These are phyloP conservation scores for Anacardium occidentale DNA, from an alignment of 345 rosid genomes.

Conservation along the genomic window DNA sequence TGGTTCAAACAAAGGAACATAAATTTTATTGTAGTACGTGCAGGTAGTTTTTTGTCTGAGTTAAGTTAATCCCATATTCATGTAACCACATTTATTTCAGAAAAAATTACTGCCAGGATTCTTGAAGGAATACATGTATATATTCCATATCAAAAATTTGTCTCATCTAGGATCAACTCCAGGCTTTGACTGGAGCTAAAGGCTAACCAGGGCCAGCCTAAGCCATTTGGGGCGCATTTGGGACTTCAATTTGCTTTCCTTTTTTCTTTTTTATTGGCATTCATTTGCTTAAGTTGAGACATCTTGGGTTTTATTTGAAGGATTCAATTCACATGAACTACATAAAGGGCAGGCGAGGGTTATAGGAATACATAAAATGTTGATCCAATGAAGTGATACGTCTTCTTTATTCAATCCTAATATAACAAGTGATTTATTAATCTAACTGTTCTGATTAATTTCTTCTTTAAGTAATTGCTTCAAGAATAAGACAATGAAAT, in stretches of 20 bases:
- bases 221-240: constrained; percentile 3
- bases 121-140: not conserved
- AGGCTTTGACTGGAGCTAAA: constrained; percentile 6
- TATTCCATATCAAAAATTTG: constrained; percentile 25
- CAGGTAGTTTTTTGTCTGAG: constrained; percentile 30
- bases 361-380: no score
- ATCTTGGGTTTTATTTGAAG: no score
- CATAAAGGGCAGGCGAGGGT: no score
- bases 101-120: no score
- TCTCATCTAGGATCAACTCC: constrained; percentile 18
- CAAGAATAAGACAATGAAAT: not conserved
- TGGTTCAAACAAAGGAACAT: not conserved
- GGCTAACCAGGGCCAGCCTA: constrained; percentile 4
- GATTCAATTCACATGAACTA: no score
- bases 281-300: not conserved
- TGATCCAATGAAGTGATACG: no score
- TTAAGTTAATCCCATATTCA: constrained; percentile 14
- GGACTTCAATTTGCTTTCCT: not conserved
- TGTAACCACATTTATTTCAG: no score
- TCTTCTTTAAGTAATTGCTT: not conserved
- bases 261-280: not conserved
- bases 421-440: not conserved
- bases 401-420: no score
- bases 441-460: no score
- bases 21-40: not conserved